phyloP scores from a whole-genome alignment of 371 early-diverging fungal genomes.

The Mucor lusitanicus region DNA sequence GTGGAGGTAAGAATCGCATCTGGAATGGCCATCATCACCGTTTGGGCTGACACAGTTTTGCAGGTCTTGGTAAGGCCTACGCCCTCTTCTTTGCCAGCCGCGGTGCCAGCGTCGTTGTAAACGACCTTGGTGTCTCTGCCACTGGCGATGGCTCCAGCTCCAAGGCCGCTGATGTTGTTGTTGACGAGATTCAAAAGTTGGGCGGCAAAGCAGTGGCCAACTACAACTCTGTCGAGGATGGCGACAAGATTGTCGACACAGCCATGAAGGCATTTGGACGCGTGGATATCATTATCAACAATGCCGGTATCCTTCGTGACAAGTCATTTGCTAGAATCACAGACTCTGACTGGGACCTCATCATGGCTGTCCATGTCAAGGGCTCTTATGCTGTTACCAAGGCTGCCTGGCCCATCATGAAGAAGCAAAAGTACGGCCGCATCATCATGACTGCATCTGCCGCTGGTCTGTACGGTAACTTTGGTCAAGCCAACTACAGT shows the following conservation, averaged over 20 bases:
- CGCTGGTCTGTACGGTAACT: slow-evolving; percentile 98
- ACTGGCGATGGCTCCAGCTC: slow-evolving; percentile 77
- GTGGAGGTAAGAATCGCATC: slow-evolving; percentile 72
- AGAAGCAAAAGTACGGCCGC: slow-evolving; percentile 92
- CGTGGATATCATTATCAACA: slow-evolving; percentile 95
- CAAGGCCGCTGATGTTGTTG: slow-evolving; percentile 94
- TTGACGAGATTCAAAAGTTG: slow-evolving; percentile 86
- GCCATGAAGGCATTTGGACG: slow-evolving; percentile 95
- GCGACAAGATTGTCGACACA: slow-evolving; percentile 95
- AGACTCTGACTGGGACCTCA: slow-evolving; percentile 95
- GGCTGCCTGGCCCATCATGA: slow-evolving; percentile 97
- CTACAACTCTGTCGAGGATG: slow-evolving; percentile 96
- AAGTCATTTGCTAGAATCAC: slow-evolving; percentile 94
- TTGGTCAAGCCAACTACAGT: slow-evolving; percentile 97
- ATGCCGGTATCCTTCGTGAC: slow-evolving; percentile 97
- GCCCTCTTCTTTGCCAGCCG: slow-evolving; percentile 89
- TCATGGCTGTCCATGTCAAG: slow-evolving; percentile 90
- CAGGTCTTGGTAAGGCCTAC: slow-evolving; percentile 89
- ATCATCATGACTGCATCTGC: slow-evolving; percentile 87
- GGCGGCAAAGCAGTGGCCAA: slow-evolving; percentile 98
- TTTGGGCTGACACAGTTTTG: not conserved
- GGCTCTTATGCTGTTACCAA: slow-evolving; percentile 95
- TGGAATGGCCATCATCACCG: not conserved
- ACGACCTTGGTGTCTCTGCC: slow-evolving; percentile 88
- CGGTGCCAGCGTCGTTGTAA: slow-evolving; percentile 89